Evolutionary conservation across 192 early-diverging fungal genomes (phyloP).

Genomic region (Coemansia sp.): DNA sequence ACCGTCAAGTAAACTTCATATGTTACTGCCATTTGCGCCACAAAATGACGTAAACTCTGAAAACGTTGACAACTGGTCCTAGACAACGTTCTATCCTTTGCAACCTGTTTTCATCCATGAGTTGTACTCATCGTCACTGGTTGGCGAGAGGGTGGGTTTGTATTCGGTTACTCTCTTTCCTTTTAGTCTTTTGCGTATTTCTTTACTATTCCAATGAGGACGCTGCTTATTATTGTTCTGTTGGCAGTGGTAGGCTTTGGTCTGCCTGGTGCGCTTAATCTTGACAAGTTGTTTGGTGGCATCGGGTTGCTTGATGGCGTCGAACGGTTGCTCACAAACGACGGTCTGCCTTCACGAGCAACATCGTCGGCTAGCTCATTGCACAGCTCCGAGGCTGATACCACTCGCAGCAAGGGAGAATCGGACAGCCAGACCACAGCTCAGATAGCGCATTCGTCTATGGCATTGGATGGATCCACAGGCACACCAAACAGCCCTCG

Average conservation of each 20-base stretch:
- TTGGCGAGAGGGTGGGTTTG: not conserved
- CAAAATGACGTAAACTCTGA: not conserved
- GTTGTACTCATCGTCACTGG: not conserved
- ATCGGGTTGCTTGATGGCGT: slow-evolving; percentile 3
- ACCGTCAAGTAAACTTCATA: not conserved
- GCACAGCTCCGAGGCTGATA: not conserved
- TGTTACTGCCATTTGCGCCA: not conserved
- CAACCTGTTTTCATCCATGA: not conserved
- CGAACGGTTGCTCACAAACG: slow-evolving; percentile 5
- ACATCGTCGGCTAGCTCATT: not conserved
- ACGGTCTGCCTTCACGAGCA: not conserved
- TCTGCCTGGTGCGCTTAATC: slow-evolving; percentile 4
- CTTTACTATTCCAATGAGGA: not conserved
- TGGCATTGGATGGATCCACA: not conserved
- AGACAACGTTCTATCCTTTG: not conserved
- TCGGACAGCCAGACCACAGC: not conserved
- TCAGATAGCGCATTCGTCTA: not conserved
- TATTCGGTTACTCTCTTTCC: not conserved
- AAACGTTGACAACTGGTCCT: not conserved
- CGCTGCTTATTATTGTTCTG: not conserved
- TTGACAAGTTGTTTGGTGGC: slow-evolving; percentile 4
- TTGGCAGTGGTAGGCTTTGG: not conserved
- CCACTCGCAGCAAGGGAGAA: not conserved
- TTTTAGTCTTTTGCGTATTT: not conserved
- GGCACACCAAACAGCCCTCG: not conserved